Evolutionary conservation across 225 moss, liverwort and hornwort genomes (phyloP).

Genomic region (Lunularia cruciata): DNA sequence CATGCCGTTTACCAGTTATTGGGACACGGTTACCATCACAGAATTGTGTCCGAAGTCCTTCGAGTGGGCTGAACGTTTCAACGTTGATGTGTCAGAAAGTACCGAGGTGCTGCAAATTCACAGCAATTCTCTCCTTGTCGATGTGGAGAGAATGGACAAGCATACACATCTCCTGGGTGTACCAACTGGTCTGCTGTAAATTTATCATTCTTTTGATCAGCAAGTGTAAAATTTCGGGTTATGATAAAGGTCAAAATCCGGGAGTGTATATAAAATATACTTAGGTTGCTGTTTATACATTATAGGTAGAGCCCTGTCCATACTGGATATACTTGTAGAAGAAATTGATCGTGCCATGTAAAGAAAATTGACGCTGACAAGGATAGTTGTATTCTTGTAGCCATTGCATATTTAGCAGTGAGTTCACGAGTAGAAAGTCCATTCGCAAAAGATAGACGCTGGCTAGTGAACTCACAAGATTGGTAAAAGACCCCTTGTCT

Average conservation of each 20-base stretch:
- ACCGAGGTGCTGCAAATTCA: too few species aligned
- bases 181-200: slow-evolving; percentile 6
- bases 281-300: too few species aligned
- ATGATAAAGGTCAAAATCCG: neutral
- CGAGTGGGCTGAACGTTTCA: neutral
- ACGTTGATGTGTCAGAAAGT: too few species aligned
- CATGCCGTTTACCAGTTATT: neutral
- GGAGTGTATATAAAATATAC: too few species aligned
- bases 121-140: too few species aligned
- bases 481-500: too few species aligned
- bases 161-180: too few species aligned
- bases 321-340: neutral
- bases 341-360: neutral
- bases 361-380: neutral
- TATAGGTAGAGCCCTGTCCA: neutral
- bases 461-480: too few species aligned
- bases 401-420: too few species aligned
- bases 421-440: too few species aligned
- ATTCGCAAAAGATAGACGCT: too few species aligned
- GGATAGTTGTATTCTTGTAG: slow-evolving; percentile 4
- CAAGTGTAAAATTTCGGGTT: neutral
- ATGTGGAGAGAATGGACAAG: too few species aligned
- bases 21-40: neutral
- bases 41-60: neutral
- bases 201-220: slow-evolving; percentile 14